These are phyloP conservation scores for Periconia macrospinosa DNA, from an alignment of 2,329 filamentous ascomycete species.

Conservation along the genomic window DNA sequence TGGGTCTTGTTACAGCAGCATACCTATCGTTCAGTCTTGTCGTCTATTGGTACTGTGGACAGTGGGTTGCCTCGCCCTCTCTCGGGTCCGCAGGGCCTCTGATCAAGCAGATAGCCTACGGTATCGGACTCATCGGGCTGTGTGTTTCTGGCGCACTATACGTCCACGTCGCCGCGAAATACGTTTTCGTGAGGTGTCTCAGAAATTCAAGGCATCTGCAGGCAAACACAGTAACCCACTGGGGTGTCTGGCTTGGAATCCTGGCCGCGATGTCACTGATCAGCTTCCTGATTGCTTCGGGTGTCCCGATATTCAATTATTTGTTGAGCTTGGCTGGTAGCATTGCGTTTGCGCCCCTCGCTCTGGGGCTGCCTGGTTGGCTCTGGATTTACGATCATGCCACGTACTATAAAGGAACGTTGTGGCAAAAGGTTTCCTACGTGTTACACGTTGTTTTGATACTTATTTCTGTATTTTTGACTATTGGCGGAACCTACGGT, in stretches of 20 bases:
- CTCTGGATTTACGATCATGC: conserved; percentile 56
- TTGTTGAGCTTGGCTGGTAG: conserved; percentile 53
- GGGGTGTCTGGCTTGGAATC: conserved; percentile 55
- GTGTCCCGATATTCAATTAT: conserved; percentile 60
- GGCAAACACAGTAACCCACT: conserved; percentile 53
- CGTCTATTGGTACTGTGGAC: conserved; percentile 63
- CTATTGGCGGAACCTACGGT: conserved; percentile 54
- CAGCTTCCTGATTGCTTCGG: conserved; percentile 56
- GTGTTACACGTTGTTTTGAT: conserved; percentile 48
- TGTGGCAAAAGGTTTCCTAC: conserved; percentile 42
- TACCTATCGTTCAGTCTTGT: conserved; percentile 64
- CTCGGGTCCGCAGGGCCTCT: conserved; percentile 61
- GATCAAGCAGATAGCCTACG: conserved; percentile 63
- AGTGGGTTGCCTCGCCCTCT: conserved; percentile 64
- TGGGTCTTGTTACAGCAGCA: conserved; percentile 59
- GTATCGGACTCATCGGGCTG: conserved; percentile 58
- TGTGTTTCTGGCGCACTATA: conserved; percentile 53
- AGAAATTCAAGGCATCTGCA: conserved; percentile 55
- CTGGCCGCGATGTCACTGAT: conserved; percentile 47
- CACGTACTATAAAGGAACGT: conserved; percentile 43
- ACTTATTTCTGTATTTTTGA: conserved; percentile 51
- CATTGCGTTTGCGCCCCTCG: conserved; percentile 56
- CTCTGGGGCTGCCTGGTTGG: conserved; percentile 52
- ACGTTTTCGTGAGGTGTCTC: conserved; percentile 57
- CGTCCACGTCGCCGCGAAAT: conserved; percentile 56